A percentile compares a stretch with the other conserved stretches of the same genome.
These are phyloP conservation scores for Plasmopara muralis DNA, from an alignment of 352 stramenopile species.

Conservation along the genomic window DNA sequence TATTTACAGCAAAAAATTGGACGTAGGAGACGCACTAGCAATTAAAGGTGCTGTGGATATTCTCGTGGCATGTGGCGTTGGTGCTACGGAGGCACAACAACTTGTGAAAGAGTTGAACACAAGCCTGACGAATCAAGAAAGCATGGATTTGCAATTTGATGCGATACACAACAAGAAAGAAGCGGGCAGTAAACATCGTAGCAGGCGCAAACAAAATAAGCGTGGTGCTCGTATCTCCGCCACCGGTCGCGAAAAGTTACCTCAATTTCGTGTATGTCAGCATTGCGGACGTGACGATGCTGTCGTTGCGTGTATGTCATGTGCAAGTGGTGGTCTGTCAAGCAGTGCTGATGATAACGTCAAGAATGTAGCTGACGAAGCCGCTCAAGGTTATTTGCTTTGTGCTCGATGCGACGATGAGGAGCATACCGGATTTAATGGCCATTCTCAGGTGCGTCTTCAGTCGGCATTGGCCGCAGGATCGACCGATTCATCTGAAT, in stretches of 20 bases:
- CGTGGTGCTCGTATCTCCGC: constrained; percentile 21
- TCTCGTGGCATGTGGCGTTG: constrained; percentile 60
- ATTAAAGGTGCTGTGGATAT: constrained; percentile 63
- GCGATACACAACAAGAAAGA: constrained; percentile 31
- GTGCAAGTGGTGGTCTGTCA: constrained; percentile 21
- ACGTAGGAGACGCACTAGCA: constrained; percentile 61
- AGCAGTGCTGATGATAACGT: constrained; percentile 27
- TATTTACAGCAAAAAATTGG: constrained; percentile 55
- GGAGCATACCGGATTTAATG: constrained; percentile 55
- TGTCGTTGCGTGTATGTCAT: constrained; percentile 59
- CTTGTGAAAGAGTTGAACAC: constrained; percentile 66
- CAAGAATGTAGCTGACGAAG: constrained; percentile 44
- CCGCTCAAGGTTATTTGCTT: constrained; percentile 58
- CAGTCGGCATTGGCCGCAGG: constrained; percentile 25
- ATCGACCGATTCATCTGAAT: constrained; percentile 19
- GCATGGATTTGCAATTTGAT: constrained; percentile 23
- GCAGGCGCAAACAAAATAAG: constrained; percentile 54
- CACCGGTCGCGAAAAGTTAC: constrained; percentile 5
- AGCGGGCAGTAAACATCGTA: constrained; percentile 35
- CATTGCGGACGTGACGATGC: constrained; percentile 68
- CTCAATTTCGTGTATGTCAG: constrained; percentile 37
- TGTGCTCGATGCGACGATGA: constrained; percentile 65
- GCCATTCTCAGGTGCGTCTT: constrained; percentile 47
- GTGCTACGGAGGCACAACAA: constrained; percentile 36
- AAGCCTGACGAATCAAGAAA: constrained; percentile 29